These are phyloP conservation scores for Metarhizium robertsii DNA, from an alignment of 2,329 filamentous ascomycete species.

Conservation along the genomic window DNA sequence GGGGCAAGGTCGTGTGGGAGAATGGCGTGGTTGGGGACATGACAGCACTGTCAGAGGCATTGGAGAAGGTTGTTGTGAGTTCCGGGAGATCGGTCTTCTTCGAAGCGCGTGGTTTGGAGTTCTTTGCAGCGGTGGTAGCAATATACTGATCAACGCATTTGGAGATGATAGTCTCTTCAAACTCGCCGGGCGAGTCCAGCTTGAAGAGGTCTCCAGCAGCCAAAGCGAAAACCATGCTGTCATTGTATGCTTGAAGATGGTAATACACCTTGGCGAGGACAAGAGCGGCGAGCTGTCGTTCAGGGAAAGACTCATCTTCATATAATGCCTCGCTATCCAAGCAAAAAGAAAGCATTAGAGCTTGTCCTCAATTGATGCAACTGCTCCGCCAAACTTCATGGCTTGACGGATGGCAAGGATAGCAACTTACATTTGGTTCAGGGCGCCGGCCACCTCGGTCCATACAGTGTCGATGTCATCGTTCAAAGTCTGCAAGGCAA, in stretches of 20 bases:
- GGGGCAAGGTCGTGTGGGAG: conserved; percentile 84
- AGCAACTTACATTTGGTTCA: conserved; percentile 74
- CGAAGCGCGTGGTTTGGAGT: conserved; percentile 33
- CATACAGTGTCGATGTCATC: conserved; percentile 94
- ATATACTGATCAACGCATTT: conserved; percentile 99
- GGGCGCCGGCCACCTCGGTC: conserved; percentile 89
- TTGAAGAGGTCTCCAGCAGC: conserved; percentile 93
- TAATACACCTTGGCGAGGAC: conserved; percentile 98
- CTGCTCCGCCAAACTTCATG: background rate
- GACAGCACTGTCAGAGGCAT: conserved; percentile 57
- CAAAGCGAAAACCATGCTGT: conserved; percentile 97
- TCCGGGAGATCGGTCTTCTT: conserved; percentile 48
- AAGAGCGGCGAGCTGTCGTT: conserved; percentile 87
- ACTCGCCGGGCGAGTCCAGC: conserved; percentile 83
- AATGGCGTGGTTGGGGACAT: conserved; percentile 91
- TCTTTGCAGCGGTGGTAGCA: conserved; percentile 51
- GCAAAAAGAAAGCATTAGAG: conserved; percentile 7
- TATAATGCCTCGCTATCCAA: conserved; percentile 77
- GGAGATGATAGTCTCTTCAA: conserved; percentile 97
- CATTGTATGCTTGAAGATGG: conserved; percentile 96
- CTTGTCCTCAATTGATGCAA: background rate
- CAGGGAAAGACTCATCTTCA: conserved; percentile 89
- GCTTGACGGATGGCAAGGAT: background rate
- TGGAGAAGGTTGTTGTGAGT: conserved; percentile 71
- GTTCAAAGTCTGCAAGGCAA: conserved; percentile 90